These are phyloP conservation scores for Lentinula guzmanii DNA, from an alignment of 768 basidiomycete species.

Conservation along the genomic window DNA sequence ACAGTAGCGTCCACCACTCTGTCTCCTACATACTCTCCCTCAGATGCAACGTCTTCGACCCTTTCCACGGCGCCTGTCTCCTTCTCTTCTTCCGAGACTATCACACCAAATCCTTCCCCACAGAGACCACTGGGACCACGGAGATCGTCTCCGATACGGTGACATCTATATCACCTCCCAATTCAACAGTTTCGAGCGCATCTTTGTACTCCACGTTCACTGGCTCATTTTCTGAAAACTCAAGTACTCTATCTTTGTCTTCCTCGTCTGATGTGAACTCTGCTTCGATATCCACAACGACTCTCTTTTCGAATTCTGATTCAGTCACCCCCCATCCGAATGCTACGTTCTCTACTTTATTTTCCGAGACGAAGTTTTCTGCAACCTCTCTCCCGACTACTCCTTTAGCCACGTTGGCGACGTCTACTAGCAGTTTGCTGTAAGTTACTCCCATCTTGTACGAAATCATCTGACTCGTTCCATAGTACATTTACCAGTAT, in stretches of 20 bases:
- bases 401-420: too few species aligned
- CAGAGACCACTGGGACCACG: not conserved
- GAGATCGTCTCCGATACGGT: not conserved
- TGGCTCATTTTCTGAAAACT: not conserved
- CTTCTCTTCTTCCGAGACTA: not conserved
- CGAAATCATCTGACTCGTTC: not conserved
- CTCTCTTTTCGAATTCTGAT: not conserved
- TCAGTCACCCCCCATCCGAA: not conserved
- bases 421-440: too few species aligned
- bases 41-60: not conserved
- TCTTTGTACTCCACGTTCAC: not conserved
- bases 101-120: not conserved
- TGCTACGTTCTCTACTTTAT: not conserved
- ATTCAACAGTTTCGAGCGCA: not conserved
- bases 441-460: not conserved
- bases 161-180: not conserved
- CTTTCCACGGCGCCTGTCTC: not conserved
- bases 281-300: not conserved
- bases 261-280: not conserved
- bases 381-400: not conserved
- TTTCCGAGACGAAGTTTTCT: not conserved
- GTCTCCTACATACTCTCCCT: not conserved
- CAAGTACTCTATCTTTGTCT: not conserved
- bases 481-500: not conserved
- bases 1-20: not conserved